A percentile compares a stretch with the other conserved stretches of the same genome.
phyloP scores from a whole-genome alignment of 805 yeast species.

The Ogataea pini region DNA sequence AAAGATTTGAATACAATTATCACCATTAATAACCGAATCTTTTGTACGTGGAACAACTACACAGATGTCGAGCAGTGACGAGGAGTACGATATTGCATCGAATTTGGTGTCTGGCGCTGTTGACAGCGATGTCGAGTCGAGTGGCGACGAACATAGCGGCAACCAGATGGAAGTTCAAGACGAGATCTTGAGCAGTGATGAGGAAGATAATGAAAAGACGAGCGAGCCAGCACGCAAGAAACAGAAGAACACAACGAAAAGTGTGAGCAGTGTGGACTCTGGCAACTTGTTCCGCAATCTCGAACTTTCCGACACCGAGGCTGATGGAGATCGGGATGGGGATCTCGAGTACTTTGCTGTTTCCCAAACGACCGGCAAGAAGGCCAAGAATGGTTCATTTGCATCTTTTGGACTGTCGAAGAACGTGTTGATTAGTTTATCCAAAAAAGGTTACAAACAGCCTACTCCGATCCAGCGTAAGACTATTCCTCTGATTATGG shows the following conservation, averaged over 20 bases:
- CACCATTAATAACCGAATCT: no score
- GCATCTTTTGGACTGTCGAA: constrained; percentile 88
- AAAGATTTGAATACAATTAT: no score
- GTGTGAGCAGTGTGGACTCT: constrained; percentile 12
- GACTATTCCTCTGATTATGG: constrained; percentile 86
- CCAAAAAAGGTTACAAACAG: constrained; percentile 83
- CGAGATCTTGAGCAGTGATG: constrained; percentile 52
- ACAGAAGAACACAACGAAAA: constrained; percentile 31
- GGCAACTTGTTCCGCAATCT: constrained; percentile 35
- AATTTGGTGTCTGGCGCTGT: constrained; percentile 49
- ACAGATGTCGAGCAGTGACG: constrained; percentile 33
- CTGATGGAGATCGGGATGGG: constrained; percentile 37
- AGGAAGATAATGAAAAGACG: constrained; percentile 49
- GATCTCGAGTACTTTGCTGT: constrained; percentile 38
- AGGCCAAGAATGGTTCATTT: constrained; percentile 78
- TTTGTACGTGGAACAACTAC: no score
- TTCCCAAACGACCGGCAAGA: constrained; percentile 44
- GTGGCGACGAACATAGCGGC: constrained; percentile 25
- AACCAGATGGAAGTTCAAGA: constrained; percentile 44
- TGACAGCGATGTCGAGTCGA: constrained; percentile 21
- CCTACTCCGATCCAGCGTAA: constrained; percentile 99
- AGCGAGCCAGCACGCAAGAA: constrained; percentile 32
- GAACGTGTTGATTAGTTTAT: constrained; percentile 64
- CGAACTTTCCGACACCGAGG: constrained; percentile 47
- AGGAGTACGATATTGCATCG: constrained; percentile 62